Evolutionary conservation across 768 basidiomycete species (phyloP), one percentile per base, ranked within the genome.

Genomic region (Saitozyma sp.): DNA sequence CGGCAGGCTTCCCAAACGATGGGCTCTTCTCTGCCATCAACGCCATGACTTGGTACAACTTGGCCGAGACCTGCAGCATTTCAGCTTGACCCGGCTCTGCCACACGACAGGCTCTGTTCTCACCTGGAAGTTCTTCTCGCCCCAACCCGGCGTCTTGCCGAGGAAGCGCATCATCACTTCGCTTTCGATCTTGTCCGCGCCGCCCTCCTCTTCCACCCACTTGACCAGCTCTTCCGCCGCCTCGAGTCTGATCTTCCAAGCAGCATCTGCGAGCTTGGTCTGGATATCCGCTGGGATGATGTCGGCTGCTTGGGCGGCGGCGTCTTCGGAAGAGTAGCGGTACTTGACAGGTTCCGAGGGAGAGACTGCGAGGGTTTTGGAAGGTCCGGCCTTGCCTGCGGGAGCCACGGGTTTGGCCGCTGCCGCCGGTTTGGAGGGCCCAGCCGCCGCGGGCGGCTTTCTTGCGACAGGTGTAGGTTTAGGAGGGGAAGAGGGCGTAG

Each of bases 51-150:
- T 84, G 87, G 78, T 93, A 98, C 54, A 97, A 78, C 79, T 94
- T 97, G 14, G 88, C 83, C 7, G 91, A 93, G 51, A 99, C 94
- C 93, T 97, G 55, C 8, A 58, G 5, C 5, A n/a, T 3, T 19
- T 29, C 55, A 39, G 42, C 40, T 13, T 40, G 37, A 41, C 10
- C 9, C 29, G 29, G 29, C 51, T 14, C 39, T n/a, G n/a, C 45
- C 50, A 46, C 17, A 29, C n/a, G 11, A n/a, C 14, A 7, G 9
- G n/a, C 9, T 8, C 6, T 29, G 29, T 9, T 69, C 79, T 59
- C 63, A 90, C 94, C 82, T 99, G 95, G 69, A 99, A 99, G 73
- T 98, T 99, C 83, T 96, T 98, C 82, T 99, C 96, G n/a, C 84
- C 85, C 93, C 92, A 97, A 2, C 94, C 92, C 66, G 82, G 83